phyloP scores from a whole-genome alignment of 2,329 filamentous ascomycete genomes.

The Pseudonectria foliicola region DNA sequence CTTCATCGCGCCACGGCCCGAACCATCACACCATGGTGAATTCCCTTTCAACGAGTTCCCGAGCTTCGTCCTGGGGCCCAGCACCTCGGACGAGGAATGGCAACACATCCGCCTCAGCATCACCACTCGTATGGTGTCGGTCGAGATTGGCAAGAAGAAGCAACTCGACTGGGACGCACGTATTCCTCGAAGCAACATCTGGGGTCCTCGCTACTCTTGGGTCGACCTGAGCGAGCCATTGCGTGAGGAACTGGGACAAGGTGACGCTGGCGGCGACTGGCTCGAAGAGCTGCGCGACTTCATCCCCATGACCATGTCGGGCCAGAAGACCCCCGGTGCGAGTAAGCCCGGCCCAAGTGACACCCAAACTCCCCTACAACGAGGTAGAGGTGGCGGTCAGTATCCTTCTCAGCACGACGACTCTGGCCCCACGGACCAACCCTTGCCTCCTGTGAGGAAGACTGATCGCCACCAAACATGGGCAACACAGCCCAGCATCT shows the following conservation, averaged over 20 bases:
- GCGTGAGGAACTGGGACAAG: too few relatives aligned
- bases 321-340: too few relatives aligned
- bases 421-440: too few relatives aligned
- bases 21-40: too few relatives aligned
- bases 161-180: slow-evolving; percentile 11
- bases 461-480: slow-evolving; percentile 9
- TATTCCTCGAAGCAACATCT: slow-evolving; percentile 12
- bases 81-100: slow-evolving; percentile 17
- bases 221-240: too few relatives aligned
- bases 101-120: slow-evolving; percentile 15
- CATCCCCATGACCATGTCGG: too few relatives aligned
- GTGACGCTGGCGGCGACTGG: too few relatives aligned
- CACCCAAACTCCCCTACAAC: too few relatives aligned
- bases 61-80: slow-evolving; percentile 11
- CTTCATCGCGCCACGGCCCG: background rate
- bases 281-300: too few relatives aligned
- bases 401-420: too few relatives aligned
- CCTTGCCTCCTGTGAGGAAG: background rate
- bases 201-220: slow-evolving; percentile 15
- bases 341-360: too few relatives aligned
- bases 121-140: slow-evolving; percentile 4
- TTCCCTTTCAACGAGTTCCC: slow-evolving; percentile 3
- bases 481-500: slow-evolving; percentile 20
- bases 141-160: slow-evolving; percentile 4
- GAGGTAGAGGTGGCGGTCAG: too few relatives aligned